Conservation (phyloP, 2,329 filamentous ascomycete genomes). For the Erysiphe neolycopersici region DNA sequence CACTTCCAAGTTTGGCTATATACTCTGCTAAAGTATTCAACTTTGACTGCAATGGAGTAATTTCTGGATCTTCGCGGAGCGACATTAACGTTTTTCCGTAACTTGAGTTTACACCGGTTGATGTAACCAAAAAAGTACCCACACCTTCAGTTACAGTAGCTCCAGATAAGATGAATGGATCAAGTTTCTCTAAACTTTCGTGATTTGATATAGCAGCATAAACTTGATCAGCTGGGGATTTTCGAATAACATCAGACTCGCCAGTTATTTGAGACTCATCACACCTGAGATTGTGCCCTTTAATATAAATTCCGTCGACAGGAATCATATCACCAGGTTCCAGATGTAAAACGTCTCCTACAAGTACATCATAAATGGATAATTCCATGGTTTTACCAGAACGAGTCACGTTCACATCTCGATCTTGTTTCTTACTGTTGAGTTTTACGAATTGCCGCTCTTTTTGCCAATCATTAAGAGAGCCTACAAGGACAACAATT, state of each 20-base stretch:
- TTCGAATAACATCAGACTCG: conserved; percentile 47
- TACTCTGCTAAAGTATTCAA: conserved; percentile 54
- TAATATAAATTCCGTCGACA: conserved; percentile 43
- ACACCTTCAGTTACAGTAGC: conserved; percentile 53
- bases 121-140: conserved; percentile 49
- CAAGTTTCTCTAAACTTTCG: conserved; percentile 34
- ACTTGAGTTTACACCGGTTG: conserved; percentile 45
- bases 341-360: conserved; percentile 46
- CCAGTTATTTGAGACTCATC: conserved; percentile 55
- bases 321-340: conserved; percentile 49
- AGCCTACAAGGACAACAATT: conserved; percentile 50
- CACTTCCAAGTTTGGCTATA: conserved; percentile 49
- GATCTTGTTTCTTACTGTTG: conserved; percentile 55
- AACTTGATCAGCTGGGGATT: conserved; percentile 35
- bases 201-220: conserved; percentile 33
- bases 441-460: conserved; percentile 57
- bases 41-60: conserved; percentile 54
- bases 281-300: conserved; percentile 37
- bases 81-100: conserved; percentile 60
- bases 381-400: conserved; percentile 45
- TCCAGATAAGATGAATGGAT: conserved; percentile 60
- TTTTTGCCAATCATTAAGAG: conserved; percentile 63
- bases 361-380: conserved; percentile 42
- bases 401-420: conserved; percentile 47
- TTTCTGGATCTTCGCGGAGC: conserved; percentile 47